Evolutionary conservation across 148 eudicot genomes (phyloP).

Genomic region (Selenicereus undatus): DNA sequence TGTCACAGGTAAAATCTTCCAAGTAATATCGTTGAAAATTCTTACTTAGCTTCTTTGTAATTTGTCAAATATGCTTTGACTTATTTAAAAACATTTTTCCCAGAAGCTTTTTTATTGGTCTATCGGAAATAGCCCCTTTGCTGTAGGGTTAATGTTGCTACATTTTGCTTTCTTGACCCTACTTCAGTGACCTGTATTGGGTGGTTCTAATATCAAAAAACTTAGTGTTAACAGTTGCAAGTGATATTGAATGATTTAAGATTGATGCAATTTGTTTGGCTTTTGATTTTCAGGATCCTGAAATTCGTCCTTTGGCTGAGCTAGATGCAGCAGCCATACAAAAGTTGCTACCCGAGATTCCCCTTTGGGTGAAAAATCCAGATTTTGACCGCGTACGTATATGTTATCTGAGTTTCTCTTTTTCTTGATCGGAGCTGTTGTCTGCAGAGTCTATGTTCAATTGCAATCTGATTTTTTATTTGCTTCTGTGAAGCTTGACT

Average conservation of each 20-base stretch:
- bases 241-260: not conserved
- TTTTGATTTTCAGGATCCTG: conserved; percentile 58
- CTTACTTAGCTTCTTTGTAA: not conserved
- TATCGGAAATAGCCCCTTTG: not conserved
- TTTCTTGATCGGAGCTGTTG: not conserved
- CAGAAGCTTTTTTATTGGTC: not conserved
- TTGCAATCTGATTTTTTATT: not conserved
- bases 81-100: not conserved
- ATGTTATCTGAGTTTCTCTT: not conserved
- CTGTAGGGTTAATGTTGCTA: not conserved
- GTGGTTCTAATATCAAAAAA: not conserved
- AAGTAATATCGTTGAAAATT: not conserved
- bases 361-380: conserved; percentile 91
- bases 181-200: not conserved
- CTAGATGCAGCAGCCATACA: conserved; percentile 51
- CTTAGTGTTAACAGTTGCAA: not conserved
- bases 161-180: not conserved
- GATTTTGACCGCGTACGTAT: conserved; percentile 77
- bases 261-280: not conserved
- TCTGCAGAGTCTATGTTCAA: not conserved
- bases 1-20: not conserved
- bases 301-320: conserved; percentile 64
- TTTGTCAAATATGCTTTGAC: not conserved
- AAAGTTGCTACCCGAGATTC: conserved; percentile 75
- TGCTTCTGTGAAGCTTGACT: conserved; percentile 60